Evolutionary conservation across 768 basidiomycete species (phyloP), one percentile per base, ranked within the genome.

Genomic region (Mycena amicta): DNA sequence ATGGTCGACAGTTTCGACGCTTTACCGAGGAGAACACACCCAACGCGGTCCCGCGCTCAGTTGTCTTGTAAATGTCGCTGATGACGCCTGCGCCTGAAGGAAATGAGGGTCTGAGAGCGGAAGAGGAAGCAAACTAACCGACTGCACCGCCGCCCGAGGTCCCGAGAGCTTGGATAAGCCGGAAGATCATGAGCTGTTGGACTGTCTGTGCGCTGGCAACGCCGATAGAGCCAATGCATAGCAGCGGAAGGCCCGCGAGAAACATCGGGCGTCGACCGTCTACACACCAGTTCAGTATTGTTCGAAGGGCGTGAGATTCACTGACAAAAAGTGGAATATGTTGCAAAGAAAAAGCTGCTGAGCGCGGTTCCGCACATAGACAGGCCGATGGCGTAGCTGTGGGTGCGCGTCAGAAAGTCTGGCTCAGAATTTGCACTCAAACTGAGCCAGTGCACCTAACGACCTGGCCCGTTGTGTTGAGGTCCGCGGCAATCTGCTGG

Each of bases 121-220:
- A 11, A 5, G 13, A 5, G 13, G 4, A 45, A 12, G n/a, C 2
- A 20, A 18, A 11, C 0, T 49, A 31, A 16, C 73, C 85, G 53
- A 75, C 75, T 39, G 74, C 80, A 65, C 71, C 67, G 5, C 71
- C 79, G 22, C 77, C 76, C 25, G 80, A 76, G 23, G 82, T 73
- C 37, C 85, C 86, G 52, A 84, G 75, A 0, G 82, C 82, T 65
- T 87, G 85, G 1, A 85, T 58, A n/a, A 82, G 75, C 11, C 86
- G 76, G 66, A 80, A 82, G 18, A 77, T 68, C 61, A 88, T 77
- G 12, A 89, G 69, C 16, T 66, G 64, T 1, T 65, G 68, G n/a
- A 81, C 66, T 33, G 64, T 72, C 1, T 66, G 60, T 0, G 82
- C 75, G 2, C 70, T 53, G 0, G 82, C 79, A 0, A 84, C 80